Percentiles rank a stretch among this genome's conserved stretches.
phyloP scores from a whole-genome alignment of 148 eudicot species.

The Dianthus caryophyllus region DNA sequence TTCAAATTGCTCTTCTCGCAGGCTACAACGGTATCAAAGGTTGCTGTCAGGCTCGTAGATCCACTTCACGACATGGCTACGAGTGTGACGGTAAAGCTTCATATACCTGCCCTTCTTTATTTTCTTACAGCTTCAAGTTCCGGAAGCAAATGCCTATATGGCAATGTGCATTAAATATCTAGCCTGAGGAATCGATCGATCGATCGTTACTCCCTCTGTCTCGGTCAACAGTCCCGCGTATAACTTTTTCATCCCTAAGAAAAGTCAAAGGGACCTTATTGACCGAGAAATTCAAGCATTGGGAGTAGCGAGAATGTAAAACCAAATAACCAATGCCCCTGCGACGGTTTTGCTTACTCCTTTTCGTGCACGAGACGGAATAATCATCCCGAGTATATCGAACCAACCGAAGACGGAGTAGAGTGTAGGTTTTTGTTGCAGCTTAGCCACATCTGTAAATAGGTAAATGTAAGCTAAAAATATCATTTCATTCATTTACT shows the following conservation, averaged over 20 bases:
- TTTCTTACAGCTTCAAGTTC: constrained; percentile 8
- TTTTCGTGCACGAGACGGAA: not conserved
- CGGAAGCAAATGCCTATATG: constrained; percentile 6
- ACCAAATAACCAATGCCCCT: no score
- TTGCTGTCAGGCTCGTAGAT: constrained; percentile 26
- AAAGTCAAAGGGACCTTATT: constrained; percentile 5
- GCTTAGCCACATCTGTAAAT: constrained; percentile 39
- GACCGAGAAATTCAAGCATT: not conserved
- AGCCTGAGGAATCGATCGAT: not conserved
- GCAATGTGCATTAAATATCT: no score
- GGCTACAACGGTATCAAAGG: constrained; percentile 38
- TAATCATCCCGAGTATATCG: constrained; percentile 6
- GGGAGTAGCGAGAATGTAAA: not conserved
- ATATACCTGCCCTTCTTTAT: not conserved
- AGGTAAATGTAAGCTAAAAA: constrained; percentile 3
- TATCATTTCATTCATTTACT: not conserved
- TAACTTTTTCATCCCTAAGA: no score
- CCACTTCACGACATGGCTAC: not conserved
- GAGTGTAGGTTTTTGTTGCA: constrained; percentile 27
- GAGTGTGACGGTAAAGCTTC: not conserved
- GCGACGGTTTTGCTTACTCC: not conserved
- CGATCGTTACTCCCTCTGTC: not conserved
- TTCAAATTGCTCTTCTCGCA: constrained; percentile 26
- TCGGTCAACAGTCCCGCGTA: no score
- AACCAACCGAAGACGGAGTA: constrained; percentile 28